Evolutionary conservation across 495 filamentous ascomycete species (phyloP).

Genomic region (Usnea hakonensis): DNA sequence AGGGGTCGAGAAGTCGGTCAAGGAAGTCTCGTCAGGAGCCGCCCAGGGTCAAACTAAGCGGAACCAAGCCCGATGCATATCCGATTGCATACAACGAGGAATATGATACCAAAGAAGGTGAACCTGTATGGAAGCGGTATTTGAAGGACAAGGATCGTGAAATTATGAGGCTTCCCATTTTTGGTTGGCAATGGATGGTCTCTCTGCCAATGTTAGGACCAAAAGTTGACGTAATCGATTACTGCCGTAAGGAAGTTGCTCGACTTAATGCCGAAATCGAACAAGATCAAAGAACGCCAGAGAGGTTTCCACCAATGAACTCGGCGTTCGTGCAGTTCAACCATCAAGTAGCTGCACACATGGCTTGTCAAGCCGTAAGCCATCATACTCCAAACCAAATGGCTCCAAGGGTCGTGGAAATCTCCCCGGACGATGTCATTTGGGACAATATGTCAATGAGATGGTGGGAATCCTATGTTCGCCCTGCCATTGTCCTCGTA

Average conservation of each 20-base stretch:
- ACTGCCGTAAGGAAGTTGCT: slow-evolving; percentile 81
- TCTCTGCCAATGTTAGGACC: slow-evolving; percentile 71
- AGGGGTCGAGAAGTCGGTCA: slow-evolving; percentile 13
- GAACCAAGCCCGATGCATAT: slow-evolving; percentile 50
- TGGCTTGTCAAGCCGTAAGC: slow-evolving; percentile 89
- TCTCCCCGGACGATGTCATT: slow-evolving; percentile 86
- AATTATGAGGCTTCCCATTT: slow-evolving; percentile 73
- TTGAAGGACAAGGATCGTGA: slow-evolving; percentile 74
- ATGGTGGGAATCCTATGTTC: slow-evolving; percentile 87
- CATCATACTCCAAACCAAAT: slow-evolving; percentile 92
- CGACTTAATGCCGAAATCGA: slow-evolving; percentile 90
- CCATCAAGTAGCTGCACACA: slow-evolving; percentile 92
- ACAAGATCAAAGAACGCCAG: slow-evolving; percentile 75
- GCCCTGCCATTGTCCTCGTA: slow-evolving; percentile 56
- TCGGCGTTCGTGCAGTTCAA: slow-evolving; percentile 99
- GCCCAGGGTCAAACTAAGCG: slow-evolving; percentile 27
- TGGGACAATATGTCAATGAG: slow-evolving; percentile 98
- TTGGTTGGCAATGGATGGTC: slow-evolving; percentile 75
- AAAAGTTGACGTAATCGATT: slow-evolving; percentile 93
- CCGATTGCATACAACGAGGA: slow-evolving; percentile 61
- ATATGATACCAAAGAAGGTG: slow-evolving; percentile 53
- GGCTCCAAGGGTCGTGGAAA: slow-evolving; percentile 86
- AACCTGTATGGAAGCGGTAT: slow-evolving; percentile 76
- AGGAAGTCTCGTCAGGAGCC: slow-evolving; percentile 15
- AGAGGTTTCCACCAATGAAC: slow-evolving; percentile 90